Conservation (phyloP, 1,139 yeast genomes). For the Hansenula sp. region DNA sequence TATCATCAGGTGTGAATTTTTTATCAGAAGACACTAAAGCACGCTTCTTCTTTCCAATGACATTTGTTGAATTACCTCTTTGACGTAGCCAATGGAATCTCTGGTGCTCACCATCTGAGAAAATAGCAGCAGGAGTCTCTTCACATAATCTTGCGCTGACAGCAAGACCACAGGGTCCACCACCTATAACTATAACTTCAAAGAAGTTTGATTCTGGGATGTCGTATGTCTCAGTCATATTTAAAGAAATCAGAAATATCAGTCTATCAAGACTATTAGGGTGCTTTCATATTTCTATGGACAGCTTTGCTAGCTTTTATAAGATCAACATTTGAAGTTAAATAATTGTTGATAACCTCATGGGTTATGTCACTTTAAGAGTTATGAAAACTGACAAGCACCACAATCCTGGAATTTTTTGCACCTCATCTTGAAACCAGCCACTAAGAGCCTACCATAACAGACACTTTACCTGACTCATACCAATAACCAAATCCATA, state of each 20-base stretch:
- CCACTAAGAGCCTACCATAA: no score
- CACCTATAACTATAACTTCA: constrained; percentile 6
- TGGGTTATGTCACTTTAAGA: not conserved
- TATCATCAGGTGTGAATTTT: constrained; percentile 4
- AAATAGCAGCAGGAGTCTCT: constrained; percentile 9
- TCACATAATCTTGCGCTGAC: constrained; percentile 5
- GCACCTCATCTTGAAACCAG: no score
- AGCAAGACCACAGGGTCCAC: constrained; percentile 6
- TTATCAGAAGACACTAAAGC: not conserved
- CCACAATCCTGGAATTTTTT: no score
- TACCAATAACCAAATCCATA: no score
- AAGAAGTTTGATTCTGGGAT: constrained; percentile 4
- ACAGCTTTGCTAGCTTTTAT: no score
- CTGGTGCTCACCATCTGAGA: constrained; percentile 10
- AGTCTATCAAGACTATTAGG: no score
- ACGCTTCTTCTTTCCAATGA: constrained; percentile 1
- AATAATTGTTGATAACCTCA: not conserved
- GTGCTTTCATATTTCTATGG: no score
- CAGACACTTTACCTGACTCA: no score
- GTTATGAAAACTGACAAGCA: not conserved
- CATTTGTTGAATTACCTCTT: constrained; percentile 6
- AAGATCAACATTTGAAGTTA: no score
- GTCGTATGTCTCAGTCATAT: not conserved
- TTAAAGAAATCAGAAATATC: no score
- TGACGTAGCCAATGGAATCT: constrained; percentile 10